These are phyloP conservation scores for Sugiyamaella grinbergsii DNA, from an alignment of 1,139 yeast species.

Conservation along the genomic window DNA sequence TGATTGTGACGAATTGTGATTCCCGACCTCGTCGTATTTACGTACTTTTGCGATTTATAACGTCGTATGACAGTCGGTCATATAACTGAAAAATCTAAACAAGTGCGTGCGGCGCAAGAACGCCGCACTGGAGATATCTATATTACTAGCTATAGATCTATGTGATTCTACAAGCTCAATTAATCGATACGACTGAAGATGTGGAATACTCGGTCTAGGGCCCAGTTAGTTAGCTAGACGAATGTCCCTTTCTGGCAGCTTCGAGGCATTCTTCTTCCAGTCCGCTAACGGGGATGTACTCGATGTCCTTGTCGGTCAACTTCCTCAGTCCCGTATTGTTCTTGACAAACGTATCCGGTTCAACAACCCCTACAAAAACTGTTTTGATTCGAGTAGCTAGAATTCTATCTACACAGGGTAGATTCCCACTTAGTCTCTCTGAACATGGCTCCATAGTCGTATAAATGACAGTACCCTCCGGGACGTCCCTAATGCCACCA, in stretches of 20 bases:
- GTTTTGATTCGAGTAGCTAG: conserved; percentile 60
- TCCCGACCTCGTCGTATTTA: neutral
- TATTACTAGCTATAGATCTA: neutral
- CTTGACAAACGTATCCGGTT: conserved; percentile 85
- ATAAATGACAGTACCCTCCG: conserved; percentile 77
- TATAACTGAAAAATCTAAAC: conserved; percentile 9
- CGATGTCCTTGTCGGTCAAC: conserved; percentile 59
- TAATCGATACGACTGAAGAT: too few relatives aligned
- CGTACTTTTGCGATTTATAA: neutral
- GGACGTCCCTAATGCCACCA: conserved; percentile 51
- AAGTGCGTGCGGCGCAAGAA: conserved; percentile 4
- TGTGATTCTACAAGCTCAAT: too few relatives aligned
- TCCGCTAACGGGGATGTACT: conserved; percentile 81
- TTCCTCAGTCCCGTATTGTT: conserved; percentile 66
- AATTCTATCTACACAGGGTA: conserved; percentile 84
- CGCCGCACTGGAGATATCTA: conserved; percentile 2
- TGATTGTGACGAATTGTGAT: neutral
- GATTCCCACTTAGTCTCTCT: conserved; percentile 81
- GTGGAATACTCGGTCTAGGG: too few relatives aligned
- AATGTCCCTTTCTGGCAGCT: conserved; percentile 79
- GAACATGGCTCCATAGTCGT: conserved; percentile 99
- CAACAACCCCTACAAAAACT: conserved; percentile 89
- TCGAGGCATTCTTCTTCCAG: conserved; percentile 69
- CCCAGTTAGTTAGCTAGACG: too few relatives aligned
- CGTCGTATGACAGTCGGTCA: neutral